phyloP scores from a whole-genome alignment of 345 rosid genomes.

The Gossypium ekmanianum region DNA sequence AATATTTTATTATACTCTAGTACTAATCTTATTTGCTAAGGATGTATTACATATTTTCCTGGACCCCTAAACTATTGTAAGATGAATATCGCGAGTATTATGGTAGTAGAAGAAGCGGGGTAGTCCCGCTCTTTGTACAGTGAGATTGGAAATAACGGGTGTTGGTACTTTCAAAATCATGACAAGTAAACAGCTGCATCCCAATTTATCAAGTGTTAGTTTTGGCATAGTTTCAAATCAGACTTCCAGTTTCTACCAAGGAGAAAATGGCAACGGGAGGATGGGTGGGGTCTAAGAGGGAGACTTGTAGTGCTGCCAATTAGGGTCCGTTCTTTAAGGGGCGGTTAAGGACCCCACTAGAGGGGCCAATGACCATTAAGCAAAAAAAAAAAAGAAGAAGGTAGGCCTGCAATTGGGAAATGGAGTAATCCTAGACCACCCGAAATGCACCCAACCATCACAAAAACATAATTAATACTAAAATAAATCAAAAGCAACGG shows the following conservation, averaged over 20 bases:
- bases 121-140: too few species aligned
- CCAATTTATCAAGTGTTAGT: not conserved
- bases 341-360: constrained; percentile 8
- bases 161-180: not conserved
- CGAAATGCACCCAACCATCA: not conserved
- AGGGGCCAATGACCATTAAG: not conserved
- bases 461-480: too few species aligned
- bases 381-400: not conserved
- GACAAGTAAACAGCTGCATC: not conserved
- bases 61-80: too few species aligned
- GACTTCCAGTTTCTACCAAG: too few species aligned
- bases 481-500: not conserved
- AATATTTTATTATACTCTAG: too few species aligned
- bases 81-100: too few species aligned
- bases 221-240: not conserved
- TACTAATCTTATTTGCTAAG: too few species aligned
- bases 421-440: not conserved
- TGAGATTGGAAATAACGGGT: not conserved
- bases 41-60: too few species aligned
- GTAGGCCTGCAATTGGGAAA: not conserved
- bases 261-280: too few species aligned
- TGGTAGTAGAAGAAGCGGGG: too few species aligned
- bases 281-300: not conserved
- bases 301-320: not conserved
- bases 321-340: constrained; percentile 16